A percentile compares a stretch with the other conserved stretches of the same genome.
These are phyloP conservation scores for Trypanosomatidae sp. DNA, from an alignment of 208 protist species.

Conservation along the genomic window DNA sequence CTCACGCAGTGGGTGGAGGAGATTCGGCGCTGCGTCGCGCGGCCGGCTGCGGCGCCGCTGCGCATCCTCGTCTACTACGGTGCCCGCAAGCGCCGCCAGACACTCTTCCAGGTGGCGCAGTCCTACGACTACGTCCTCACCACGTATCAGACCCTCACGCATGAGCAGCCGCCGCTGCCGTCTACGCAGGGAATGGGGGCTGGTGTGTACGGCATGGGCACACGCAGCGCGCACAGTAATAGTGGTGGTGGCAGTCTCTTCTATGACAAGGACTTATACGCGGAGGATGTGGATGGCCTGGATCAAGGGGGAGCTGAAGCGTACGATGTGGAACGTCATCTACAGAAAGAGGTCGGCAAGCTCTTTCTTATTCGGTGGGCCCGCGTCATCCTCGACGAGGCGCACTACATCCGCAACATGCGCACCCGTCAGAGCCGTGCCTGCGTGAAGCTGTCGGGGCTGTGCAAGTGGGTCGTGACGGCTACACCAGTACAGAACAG, in stretches of 20 bases:
- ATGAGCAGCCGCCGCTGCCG: conserved; percentile 39
- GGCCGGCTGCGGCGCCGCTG: conserved; percentile 24
- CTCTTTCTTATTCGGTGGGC: conserved; percentile 82
- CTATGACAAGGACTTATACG: neutral
- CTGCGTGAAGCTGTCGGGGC: conserved; percentile 45
- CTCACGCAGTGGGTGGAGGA: conserved; percentile 74
- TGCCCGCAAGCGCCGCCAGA: conserved; percentile 31
- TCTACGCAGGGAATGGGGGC: too few relatives aligned
- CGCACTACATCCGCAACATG: conserved; percentile 84
- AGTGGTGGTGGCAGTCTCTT: conserved; percentile 1
- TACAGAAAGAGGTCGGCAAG: conserved; percentile 39
- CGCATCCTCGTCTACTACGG: conserved; percentile 83
- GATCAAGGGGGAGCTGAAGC: too few relatives aligned
- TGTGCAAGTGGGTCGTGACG: conserved; percentile 57
- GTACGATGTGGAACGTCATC: conserved; percentile 20
- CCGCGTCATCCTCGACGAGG: conserved; percentile 91
- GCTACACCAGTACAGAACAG: conserved; percentile 67
- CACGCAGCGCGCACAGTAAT: too few relatives aligned
- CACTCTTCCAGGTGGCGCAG: conserved; percentile 53
- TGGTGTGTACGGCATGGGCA: too few relatives aligned
- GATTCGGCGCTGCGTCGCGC: conserved; percentile 43
- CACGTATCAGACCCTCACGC: conserved; percentile 60
- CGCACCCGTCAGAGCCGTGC: conserved; percentile 44
- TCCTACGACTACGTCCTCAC: conserved; percentile 86
- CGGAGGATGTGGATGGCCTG: too few relatives aligned